Conservation (phyloP, 2,329 filamentous ascomycete species). For the Xylariales sp. region DNA sequence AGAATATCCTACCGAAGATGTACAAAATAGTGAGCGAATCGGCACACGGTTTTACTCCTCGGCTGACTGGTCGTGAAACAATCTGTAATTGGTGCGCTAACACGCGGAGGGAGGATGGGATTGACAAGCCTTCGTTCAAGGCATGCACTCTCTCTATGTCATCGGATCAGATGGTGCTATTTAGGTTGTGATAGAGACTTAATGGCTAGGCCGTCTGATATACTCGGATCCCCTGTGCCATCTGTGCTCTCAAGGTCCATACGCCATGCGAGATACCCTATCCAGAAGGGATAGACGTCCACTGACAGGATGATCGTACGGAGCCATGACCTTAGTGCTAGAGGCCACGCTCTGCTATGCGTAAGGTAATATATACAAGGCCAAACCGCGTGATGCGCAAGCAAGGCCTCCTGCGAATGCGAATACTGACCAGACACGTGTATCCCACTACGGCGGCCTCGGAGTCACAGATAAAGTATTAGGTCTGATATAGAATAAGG, state of each 20-base stretch:
- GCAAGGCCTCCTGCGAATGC: no score
- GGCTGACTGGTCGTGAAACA: conserved; percentile 11
- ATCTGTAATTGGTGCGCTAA: background rate
- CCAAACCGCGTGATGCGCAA: no score
- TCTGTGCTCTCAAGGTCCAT: background rate
- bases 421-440: no score
- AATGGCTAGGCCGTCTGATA: background rate
- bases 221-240: no score
- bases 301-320: background rate
- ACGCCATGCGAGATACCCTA: background rate
- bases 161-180: background rate
- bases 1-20: background rate
- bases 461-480: no score
- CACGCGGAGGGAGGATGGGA: background rate
- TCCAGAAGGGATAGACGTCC: no score
- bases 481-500: no score
- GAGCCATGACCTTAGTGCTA: background rate
- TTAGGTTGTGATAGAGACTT: background rate
- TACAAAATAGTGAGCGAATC: background rate
- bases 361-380: no score
- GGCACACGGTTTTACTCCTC: background rate
- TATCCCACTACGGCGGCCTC: no score
- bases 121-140: background rate
- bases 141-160: background rate
- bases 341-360: background rate